These are phyloP conservation scores for Hyaloperonospora arabidopsidis DNA, from an alignment of 352 stramenopile species.

Conservation along the genomic window DNA sequence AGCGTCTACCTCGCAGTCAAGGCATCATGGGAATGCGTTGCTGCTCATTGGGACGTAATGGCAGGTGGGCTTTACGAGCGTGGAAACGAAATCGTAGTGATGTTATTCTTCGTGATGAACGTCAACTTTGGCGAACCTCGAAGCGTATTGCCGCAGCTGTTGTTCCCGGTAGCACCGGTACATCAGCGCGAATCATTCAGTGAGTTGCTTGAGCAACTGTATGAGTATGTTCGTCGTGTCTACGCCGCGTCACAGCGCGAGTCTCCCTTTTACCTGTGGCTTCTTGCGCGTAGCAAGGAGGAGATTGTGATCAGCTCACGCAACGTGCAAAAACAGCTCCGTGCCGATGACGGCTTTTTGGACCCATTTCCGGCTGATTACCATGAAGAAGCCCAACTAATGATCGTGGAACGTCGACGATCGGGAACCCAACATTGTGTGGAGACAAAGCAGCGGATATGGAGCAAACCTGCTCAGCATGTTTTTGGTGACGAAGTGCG, in stretches of 20 bases:
- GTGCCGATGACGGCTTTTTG: constrained; percentile 31
- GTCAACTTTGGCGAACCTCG: constrained; percentile 45
- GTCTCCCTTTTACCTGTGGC: constrained; percentile 48
- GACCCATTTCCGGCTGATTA: constrained; percentile 42
- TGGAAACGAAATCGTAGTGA: constrained; percentile 42
- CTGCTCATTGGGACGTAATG: constrained; percentile 56
- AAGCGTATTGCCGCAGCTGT: constrained; percentile 35
- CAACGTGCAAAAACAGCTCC: constrained; percentile 28
- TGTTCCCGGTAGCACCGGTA: constrained; percentile 35
- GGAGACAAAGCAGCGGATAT: constrained; percentile 36
- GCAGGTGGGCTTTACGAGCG: constrained; percentile 31
- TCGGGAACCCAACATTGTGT: constrained; percentile 31
- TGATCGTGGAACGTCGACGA: constrained; percentile 33
- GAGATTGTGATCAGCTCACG: constrained; percentile 34
- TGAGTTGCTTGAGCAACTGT: constrained; percentile 32
- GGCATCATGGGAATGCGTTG: constrained; percentile 57
- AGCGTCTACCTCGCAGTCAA: constrained; percentile 51
- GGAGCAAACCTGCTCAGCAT: constrained; percentile 36
- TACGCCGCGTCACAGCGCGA: constrained; percentile 33
- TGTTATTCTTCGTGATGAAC: constrained; percentile 59
- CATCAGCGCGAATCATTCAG: constrained; percentile 43
- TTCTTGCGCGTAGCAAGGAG: constrained; percentile 45
- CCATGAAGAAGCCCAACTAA: constrained; percentile 34
- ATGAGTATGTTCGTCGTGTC: constrained; percentile 29
- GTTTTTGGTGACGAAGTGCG: constrained; percentile 55